Percentiles rank a stretch among this genome's conserved stretches.
phyloP scores from a whole-genome alignment of 2,329 filamentous ascomycete genomes.

The Hawksworthiomyces lignivorus region DNA sequence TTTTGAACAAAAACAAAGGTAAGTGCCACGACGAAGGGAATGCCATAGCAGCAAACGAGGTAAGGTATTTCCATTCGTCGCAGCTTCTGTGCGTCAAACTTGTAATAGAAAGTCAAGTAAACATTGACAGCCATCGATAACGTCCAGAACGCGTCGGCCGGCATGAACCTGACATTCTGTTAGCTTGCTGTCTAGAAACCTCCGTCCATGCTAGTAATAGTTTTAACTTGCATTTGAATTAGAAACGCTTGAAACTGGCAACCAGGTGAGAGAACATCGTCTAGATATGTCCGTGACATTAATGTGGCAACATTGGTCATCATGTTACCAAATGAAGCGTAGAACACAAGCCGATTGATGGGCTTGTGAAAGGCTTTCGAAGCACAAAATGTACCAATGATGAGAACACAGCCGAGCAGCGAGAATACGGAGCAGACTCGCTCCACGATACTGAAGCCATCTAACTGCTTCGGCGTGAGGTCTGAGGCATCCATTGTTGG shows the following conservation, averaged over 20 bases:
- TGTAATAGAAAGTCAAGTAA: slow-evolving; percentile 70
- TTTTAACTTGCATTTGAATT: slow-evolving; percentile 64
- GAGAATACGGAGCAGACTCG: slow-evolving; percentile 64
- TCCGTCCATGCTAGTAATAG: not conserved
- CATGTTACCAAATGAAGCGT: slow-evolving; percentile 74
- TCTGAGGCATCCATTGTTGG: slow-evolving; percentile 12
- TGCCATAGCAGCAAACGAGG: slow-evolving; percentile 60
- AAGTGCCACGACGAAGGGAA: slow-evolving; percentile 63
- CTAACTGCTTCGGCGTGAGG: slow-evolving; percentile 31
- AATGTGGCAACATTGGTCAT: slow-evolving; percentile 69
- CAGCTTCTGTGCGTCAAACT: slow-evolving; percentile 58
- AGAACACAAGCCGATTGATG: slow-evolving; percentile 82
- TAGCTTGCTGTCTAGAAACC: not conserved
- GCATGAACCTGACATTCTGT: slow-evolving; percentile 57
- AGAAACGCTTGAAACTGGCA: slow-evolving; percentile 71
- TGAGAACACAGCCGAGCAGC: slow-evolving; percentile 61
- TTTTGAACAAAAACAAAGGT: slow-evolving; percentile 58
- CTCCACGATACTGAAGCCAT: slow-evolving; percentile 55
- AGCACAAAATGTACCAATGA: slow-evolving; percentile 62
- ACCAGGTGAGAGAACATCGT: slow-evolving; percentile 37
- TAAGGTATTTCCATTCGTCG: slow-evolving; percentile 65
- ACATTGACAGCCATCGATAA: slow-evolving; percentile 80
- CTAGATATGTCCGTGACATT: slow-evolving; percentile 57
- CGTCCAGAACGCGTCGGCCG: slow-evolving; percentile 68
- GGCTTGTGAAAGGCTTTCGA: slow-evolving; percentile 70